Evolutionary conservation across 139 green algal genomes (phyloP).

Genomic region (Monoraphidium neglectum): DNA sequence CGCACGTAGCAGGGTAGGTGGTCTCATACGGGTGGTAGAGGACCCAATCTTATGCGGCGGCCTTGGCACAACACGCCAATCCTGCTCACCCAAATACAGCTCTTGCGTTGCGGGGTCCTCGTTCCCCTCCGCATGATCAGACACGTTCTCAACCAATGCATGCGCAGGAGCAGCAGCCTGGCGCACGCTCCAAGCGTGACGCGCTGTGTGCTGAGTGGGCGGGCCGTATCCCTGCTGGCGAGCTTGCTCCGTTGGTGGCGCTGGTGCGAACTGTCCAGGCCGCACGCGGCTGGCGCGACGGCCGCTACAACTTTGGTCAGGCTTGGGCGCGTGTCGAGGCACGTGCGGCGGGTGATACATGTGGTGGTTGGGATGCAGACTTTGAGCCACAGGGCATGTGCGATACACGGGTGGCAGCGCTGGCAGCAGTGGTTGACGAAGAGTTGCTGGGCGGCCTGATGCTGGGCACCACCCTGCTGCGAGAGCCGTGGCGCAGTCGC

Average conservation of each 20-base stretch:
- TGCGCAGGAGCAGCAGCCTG: no score
- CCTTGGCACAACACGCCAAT: no score
- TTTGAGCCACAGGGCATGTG: slow-evolving; percentile 11
- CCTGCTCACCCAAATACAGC: no score
- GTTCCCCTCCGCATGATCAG: no score
- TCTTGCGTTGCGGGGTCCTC: no score
- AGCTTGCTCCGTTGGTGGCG: background rate
- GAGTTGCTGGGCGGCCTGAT: slow-evolving; percentile 6
- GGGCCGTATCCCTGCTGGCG: no score
- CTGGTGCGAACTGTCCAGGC: background rate
- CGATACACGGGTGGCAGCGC: background rate
- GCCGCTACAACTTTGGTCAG: background rate
- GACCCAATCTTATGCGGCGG: no score
- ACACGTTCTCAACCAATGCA: no score
- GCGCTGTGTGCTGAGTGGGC: no score
- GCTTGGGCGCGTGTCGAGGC: slow-evolving; percentile 15
- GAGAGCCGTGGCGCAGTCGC: background rate
- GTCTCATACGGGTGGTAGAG: no score
- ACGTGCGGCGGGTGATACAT: background rate
- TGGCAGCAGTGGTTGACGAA: slow-evolving; percentile 6
- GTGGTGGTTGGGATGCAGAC: slow-evolving; percentile 5
- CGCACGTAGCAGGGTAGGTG: no score
- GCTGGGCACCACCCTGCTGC: background rate
- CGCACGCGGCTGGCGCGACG: background rate
- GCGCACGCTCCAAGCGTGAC: no score